Evolutionary conservation across 2,329 filamentous ascomycete species (phyloP).

Genomic region (Calonectria pseudoturangicola): DNA sequence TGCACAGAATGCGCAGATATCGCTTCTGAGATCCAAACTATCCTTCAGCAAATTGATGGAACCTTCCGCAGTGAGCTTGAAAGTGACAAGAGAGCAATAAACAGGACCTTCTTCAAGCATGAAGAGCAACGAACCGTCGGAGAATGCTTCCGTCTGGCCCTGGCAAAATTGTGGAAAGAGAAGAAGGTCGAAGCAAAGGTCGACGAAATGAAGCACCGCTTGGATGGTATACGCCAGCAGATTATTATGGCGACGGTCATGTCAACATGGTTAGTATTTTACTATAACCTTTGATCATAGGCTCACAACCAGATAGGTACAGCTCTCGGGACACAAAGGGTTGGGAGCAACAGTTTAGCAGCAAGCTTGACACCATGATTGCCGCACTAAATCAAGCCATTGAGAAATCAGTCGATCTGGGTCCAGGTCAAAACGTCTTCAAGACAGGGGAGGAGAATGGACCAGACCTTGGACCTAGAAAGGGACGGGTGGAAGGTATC

Average conservation of each 20-base stretch:
- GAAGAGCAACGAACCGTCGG: constrained; percentile 1
- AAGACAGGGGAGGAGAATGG: neutral
- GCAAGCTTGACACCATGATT: constrained; percentile 32
- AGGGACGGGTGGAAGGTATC: neutral
- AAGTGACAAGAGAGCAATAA: neutral
- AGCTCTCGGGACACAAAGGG: constrained; percentile 3
- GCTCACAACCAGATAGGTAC: neutral
- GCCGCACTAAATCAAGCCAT: neutral
- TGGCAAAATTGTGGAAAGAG: constrained; percentile 3
- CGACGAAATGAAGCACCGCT: constrained; percentile 28
- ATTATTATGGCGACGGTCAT: constrained; percentile 26
- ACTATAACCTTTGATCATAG: neutral
- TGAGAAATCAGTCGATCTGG: neutral
- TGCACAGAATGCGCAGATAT: constrained; percentile 25
- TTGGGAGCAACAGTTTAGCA: constrained; percentile 34
- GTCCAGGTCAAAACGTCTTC: neutral
- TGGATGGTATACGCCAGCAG: constrained; percentile 10
- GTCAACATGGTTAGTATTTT: constrained; percentile 23
- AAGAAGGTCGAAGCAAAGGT: neutral
- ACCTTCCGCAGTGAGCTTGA: neutral
- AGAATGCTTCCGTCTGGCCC: constrained; percentile 11
- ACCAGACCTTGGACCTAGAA: neutral
- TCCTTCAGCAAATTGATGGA: neutral
- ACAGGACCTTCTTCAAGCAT: neutral
- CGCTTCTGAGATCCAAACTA: neutral